These are phyloP conservation scores for Clonostachys rosea DNA, from an alignment of 2,329 filamentous ascomycete species.

Conservation along the genomic window DNA sequence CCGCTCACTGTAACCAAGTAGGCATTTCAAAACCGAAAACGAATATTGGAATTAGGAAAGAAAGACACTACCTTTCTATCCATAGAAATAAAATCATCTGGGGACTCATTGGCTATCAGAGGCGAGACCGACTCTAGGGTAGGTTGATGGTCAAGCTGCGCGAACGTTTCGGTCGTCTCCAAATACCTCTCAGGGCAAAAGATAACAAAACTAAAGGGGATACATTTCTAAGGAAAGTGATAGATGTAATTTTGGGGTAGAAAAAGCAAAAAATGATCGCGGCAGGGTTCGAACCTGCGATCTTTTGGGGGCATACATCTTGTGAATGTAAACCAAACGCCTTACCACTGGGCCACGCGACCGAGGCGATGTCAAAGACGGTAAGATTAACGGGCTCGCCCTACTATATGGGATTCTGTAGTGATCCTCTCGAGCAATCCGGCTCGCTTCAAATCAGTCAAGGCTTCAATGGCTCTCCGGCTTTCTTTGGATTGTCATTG, in stretches of 20 bases:
- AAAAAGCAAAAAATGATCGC: slow-evolving; percentile 4
- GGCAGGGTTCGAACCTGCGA: slow-evolving; percentile 16
- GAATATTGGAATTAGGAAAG: not conserved
- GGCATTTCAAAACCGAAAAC: not conserved
- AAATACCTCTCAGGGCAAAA: not conserved
- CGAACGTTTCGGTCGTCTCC: not conserved
- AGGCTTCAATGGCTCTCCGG: no score
- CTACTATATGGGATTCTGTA: no score
- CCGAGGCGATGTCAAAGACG: not conserved
- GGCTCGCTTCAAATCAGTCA: no score
- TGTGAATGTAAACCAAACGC: slow-evolving; percentile 8
- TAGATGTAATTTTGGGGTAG: not conserved
- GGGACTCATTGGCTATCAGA: not conserved
- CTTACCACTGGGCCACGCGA: slow-evolving; percentile 10
- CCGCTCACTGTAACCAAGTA: not conserved
- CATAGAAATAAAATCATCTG: not conserved
- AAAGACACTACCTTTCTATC: not conserved
- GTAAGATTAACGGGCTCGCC: no score
- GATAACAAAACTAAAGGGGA: not conserved
- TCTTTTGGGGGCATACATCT: slow-evolving; percentile 5
- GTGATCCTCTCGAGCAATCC: no score
- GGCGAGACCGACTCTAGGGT: no score
- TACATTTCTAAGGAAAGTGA: not conserved
- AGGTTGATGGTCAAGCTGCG: not conserved
- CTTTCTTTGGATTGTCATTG: no score